A percentile compares a stretch with the other conserved stretches of the same genome.
Evolutionary conservation across 805 yeast genomes (phyloP).

Genomic region (Metschnikowia vanudenii): DNA sequence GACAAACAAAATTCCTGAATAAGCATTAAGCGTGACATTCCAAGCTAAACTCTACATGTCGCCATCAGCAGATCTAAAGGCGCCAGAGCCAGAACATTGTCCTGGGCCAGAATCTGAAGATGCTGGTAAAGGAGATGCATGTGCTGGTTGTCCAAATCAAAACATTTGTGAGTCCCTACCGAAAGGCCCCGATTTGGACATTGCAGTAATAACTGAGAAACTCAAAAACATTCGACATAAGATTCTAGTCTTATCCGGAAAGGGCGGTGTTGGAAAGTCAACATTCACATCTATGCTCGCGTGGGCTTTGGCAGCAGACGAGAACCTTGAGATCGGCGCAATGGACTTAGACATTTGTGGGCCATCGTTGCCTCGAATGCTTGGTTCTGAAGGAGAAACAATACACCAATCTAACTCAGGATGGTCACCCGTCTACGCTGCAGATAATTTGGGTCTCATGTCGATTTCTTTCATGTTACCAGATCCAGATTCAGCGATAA

Average conservation of each 20-base stretch:
- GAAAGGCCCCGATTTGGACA: constrained; percentile 94
- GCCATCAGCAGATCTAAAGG: constrained; percentile 32
- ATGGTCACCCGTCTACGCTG: constrained; percentile 95
- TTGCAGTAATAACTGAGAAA: constrained; percentile 69
- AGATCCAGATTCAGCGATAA: constrained; percentile 86
- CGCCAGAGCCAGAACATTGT: constrained; percentile 94
- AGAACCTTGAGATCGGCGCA: constrained; percentile 83
- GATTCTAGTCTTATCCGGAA: constrained; percentile 72
- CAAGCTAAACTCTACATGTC: constrained; percentile 3
- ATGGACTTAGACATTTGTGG: constrained; percentile 98
- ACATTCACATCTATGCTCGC: constrained; percentile 95
- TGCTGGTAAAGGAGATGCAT: constrained; percentile 94
- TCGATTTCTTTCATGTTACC: constrained; percentile 95
- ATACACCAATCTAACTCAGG: constrained; percentile 90
- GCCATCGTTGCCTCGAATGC: constrained; percentile 91
- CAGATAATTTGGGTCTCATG: constrained; percentile 93
- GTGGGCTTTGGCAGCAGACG: constrained; percentile 88
- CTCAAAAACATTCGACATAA: constrained; percentile 71
- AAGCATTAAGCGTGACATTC: neutral
- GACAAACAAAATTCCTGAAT: neutral
- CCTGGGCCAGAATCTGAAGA: constrained; percentile 95
- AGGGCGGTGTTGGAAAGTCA: constrained; percentile 97
- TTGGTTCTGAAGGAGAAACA: constrained; percentile 84
- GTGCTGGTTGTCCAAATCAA: constrained; percentile 93
- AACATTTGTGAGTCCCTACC: constrained; percentile 84